These are phyloP conservation scores for Meyerozyma athensensis DNA, from an alignment of 1,139 yeast species.

Conservation along the genomic window DNA sequence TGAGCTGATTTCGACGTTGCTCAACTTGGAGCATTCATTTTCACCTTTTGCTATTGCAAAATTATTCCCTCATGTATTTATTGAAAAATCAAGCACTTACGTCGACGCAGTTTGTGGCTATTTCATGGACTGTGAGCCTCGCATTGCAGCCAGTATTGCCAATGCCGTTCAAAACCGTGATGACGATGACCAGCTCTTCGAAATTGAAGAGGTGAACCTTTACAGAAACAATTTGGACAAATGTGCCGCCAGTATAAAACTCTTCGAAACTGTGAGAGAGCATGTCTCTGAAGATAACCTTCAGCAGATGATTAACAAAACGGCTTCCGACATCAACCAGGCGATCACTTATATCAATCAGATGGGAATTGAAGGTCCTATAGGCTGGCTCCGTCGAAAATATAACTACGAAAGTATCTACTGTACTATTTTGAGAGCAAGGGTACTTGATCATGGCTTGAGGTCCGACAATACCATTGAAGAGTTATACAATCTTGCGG, in stretches of 20 bases:
- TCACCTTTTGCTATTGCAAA: constrained; percentile 23
- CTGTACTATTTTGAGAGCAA: not conserved
- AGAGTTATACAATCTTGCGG: not conserved
- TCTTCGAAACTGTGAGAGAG: constrained; percentile 7
- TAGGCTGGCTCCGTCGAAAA: constrained; percentile 19
- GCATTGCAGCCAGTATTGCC: constrained; percentile 3
- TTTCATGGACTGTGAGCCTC: constrained; percentile 5
- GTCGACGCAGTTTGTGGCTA: constrained; percentile 4
- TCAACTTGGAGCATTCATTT: constrained; percentile 18
- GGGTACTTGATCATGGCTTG: not conserved
- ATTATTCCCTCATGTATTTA: constrained; percentile 15
- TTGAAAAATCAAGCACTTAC: not conserved
- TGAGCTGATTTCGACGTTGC: constrained; percentile 20
- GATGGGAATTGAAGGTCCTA: not conserved
- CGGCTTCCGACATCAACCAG: constrained; percentile 8
- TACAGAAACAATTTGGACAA: constrained; percentile 21
- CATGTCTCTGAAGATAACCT: not conserved
- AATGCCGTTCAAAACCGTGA: constrained; percentile 4
- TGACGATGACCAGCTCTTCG: constrained; percentile 18
- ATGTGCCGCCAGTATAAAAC: constrained; percentile 3
- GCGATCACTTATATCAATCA: constrained; percentile 6
- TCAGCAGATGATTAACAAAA: constrained; percentile 4
- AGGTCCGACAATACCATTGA: not conserved
- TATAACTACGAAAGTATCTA: not conserved
- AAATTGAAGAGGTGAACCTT: constrained; percentile 28